These are phyloP conservation scores for Neurospora intermedia DNA, from an alignment of 495 filamentous ascomycete species.

Conservation along the genomic window DNA sequence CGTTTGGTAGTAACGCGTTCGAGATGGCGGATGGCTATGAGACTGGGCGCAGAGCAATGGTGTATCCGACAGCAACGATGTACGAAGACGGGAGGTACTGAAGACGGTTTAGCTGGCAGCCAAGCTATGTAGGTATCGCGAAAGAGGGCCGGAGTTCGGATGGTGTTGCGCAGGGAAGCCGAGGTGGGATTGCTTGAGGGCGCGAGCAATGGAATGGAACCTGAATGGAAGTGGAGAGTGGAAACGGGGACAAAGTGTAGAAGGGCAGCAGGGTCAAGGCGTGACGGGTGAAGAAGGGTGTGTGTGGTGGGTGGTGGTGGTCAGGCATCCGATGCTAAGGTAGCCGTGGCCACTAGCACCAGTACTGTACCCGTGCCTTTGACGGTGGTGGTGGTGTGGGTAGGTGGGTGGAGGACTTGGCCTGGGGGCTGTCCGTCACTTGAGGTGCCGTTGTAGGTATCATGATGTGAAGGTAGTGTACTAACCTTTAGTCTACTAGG, in stretches of 20 bases:
- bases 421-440: background rate
- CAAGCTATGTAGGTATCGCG: background rate
- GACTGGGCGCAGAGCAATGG: background rate
- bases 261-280: constrained; percentile 11
- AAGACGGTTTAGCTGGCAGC: background rate
- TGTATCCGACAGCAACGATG: background rate
- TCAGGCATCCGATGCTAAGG: too few relatives aligned
- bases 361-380: too few relatives aligned
- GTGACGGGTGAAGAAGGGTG: background rate
- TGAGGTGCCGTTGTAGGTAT: background rate
- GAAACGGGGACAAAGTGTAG: background rate
- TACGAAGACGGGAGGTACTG: background rate
- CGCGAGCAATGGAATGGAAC: constrained; percentile 17
- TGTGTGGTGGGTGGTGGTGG: background rate
- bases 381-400: background rate
- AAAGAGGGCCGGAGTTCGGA: background rate
- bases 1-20: background rate
- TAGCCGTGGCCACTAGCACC: too few relatives aligned
- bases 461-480: too few relatives aligned
- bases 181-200: constrained; percentile 20
- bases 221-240: background rate
- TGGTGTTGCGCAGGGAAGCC: constrained; percentile 14
- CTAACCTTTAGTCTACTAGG: background rate
- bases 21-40: background rate
- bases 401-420: background rate